Percentiles rank a stretch among this genome's conserved stretches.
These are phyloP conservation scores for Acanthamoeba triangularis DNA, from an alignment of 208 protist species.

Conservation along the genomic window DNA sequence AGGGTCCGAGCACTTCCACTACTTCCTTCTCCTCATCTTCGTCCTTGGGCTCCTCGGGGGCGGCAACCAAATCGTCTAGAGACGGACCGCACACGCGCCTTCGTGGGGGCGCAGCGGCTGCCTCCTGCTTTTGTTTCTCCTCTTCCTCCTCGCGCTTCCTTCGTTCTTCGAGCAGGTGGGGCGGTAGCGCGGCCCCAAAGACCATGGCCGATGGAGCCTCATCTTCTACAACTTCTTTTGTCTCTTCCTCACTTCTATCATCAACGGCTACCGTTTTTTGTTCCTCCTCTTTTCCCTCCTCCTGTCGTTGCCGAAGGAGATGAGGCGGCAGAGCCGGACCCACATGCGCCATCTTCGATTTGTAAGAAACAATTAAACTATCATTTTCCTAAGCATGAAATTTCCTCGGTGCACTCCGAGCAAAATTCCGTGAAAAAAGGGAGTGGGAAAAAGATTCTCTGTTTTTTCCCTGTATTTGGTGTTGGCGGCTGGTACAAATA, in stretches of 20 bases:
- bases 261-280: background rate
- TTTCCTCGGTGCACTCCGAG: too few species aligned
- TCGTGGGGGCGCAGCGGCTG: background rate
- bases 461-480: too few species aligned
- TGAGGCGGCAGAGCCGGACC: background rate
- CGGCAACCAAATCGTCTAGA: conserved; percentile 3
- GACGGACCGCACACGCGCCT: background rate
- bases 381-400: too few species aligned
- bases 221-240: background rate
- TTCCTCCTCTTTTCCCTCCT: background rate
- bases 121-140: background rate
- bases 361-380: too few species aligned
- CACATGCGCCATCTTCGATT: background rate
- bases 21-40: conserved; percentile 5
- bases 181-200: conserved; percentile 14
- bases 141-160: conserved; percentile 15
- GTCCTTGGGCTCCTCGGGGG: background rate
- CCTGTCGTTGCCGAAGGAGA: conserved; percentile 1
- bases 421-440: too few species aligned
- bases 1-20: background rate
- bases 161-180: conserved; percentile 28
- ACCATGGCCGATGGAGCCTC: background rate
- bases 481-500: too few species aligned
- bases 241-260: background rate
- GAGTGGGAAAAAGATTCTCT: too few species aligned